Evolutionary conservation across 2,329 filamentous ascomycete species (phyloP).

Genomic region (Trichoderma koningii): DNA sequence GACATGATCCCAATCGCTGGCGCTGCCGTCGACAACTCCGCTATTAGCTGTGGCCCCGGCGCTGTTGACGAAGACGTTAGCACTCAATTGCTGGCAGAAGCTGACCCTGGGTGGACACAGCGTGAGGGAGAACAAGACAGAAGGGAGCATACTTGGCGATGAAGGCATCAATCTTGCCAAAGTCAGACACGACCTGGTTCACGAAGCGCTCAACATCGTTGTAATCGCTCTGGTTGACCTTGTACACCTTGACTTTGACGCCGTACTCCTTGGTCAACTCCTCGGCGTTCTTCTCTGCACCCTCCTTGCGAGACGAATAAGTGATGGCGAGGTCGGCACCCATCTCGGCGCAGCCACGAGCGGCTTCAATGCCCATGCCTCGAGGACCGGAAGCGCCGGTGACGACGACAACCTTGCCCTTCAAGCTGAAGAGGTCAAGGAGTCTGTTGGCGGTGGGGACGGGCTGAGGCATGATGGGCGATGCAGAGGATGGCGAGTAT

Average conservation of each 20-base stretch:
- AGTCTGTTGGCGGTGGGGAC: conserved; percentile 61
- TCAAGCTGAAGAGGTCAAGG: conserved; percentile 69
- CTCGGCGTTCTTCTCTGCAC: conserved; percentile 65
- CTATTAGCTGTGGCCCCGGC: conserved; percentile 70
- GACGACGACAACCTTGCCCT: conserved; percentile 71
- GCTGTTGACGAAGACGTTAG: conserved; percentile 32
- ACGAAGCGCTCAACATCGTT: conserved; percentile 55
- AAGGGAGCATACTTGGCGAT: conserved; percentile 69
- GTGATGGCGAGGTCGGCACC: conserved; percentile 72
- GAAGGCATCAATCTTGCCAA: conserved; percentile 73
- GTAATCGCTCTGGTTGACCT: conserved; percentile 59
- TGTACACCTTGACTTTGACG: conserved; percentile 65
- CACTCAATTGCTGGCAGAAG: not conserved
- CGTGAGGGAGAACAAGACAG: conserved; percentile 34
- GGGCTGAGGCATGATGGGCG: conserved; percentile 53
- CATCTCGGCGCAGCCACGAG: conserved; percentile 69
- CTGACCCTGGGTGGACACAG: too few species aligned
- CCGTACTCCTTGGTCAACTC: conserved; percentile 67
- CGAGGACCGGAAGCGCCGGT: conserved; percentile 69
- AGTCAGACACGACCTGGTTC: conserved; percentile 68
- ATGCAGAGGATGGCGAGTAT: not conserved
- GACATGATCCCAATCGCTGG: conserved; percentile 67
- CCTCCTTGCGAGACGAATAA: conserved; percentile 69
- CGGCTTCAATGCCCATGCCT: conserved; percentile 70
- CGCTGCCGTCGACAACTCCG: conserved; percentile 67